Conservation (phyloP, 768 basidiomycete genomes). For the Mycena floridula region DNA sequence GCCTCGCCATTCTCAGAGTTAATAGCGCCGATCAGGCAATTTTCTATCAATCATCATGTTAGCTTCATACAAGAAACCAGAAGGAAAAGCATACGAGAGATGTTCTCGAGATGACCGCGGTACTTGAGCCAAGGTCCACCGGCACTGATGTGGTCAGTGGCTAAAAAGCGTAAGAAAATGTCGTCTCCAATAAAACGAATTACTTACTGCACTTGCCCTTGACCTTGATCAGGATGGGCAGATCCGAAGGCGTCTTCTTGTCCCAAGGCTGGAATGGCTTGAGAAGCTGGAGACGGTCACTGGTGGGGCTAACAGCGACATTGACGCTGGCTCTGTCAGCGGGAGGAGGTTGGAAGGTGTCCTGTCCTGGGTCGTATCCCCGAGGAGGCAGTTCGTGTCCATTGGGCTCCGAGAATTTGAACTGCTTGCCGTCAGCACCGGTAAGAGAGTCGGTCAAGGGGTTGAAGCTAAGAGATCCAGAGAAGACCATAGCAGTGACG, state of each 20-base stretch:
- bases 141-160: conserved; percentile 93
- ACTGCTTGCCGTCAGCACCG: conserved; percentile 89
- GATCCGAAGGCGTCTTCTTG: conserved; percentile 82
- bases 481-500: conserved; percentile 96
- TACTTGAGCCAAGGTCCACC: conserved; percentile 99
- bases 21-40: conserved; percentile 97
- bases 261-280: conserved; percentile 88
- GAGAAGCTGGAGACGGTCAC: conserved; percentile 76
- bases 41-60: conserved; percentile 45
- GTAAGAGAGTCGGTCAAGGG: conserved; percentile 85
- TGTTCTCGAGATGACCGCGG: conserved; percentile 98
- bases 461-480: conserved; percentile 94
- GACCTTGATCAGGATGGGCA: conserved; percentile 97
- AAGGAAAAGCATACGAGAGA: conserved; percentile 61
- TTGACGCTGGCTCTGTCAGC: conserved; percentile 73
- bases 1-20: conserved; percentile 94
- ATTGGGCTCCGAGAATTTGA: conserved; percentile 92
- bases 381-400: conserved; percentile 92
- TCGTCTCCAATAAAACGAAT: neutral
- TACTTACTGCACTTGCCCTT: conserved; percentile 96
- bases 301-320: conserved; percentile 78
- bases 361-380: conserved; percentile 94
- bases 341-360: conserved; percentile 97
- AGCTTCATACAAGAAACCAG: conserved; percentile 2
- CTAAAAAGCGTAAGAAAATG: conserved; percentile 21